Evolutionary conservation across 208 protist species (phyloP).

Genomic region (Leishmania braziliensis): DNA sequence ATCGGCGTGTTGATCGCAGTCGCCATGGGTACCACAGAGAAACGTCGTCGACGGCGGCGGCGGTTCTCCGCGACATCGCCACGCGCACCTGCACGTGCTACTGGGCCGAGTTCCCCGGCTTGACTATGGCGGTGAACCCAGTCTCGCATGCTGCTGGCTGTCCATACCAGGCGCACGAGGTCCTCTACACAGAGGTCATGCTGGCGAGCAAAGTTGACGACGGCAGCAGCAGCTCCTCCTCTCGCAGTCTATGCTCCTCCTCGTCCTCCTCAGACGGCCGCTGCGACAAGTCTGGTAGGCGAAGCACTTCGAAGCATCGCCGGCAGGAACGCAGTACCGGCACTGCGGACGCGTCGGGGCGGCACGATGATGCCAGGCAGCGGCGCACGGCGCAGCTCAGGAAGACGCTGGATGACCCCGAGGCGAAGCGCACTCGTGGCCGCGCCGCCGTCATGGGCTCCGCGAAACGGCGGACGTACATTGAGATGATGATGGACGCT

Average conservation of each 20-base stretch:
- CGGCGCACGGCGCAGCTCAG: background rate
- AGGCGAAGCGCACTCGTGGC: constrained; percentile 5
- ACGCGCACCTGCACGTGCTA: constrained; percentile 41
- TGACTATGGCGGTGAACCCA: constrained; percentile 71
- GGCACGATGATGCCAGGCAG: background rate
- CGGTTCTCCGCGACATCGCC: constrained; percentile 31
- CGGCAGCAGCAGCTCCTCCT: background rate
- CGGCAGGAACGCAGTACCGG: background rate
- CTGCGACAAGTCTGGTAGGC: background rate
- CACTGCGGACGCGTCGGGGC: background rate
- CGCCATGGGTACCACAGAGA: background rate
- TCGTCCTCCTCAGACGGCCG: background rate
- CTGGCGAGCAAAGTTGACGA: background rate
- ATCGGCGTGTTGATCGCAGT: background rate
- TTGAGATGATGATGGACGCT: constrained; percentile 26
- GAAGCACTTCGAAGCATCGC: background rate
- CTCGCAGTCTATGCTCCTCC: background rate
- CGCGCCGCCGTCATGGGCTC: constrained; percentile 31
- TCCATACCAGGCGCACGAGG: constrained; percentile 47
- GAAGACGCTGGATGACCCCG: background rate
- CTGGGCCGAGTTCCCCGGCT: constrained; percentile 45
- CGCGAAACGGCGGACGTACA: constrained; percentile 26
- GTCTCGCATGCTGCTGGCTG: constrained; percentile 65
- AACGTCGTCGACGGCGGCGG: background rate
- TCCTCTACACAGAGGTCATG: constrained; percentile 32